These are phyloP conservation scores for Hypericum androsaemum DNA, from an alignment of 345 rosid genomes.

Conservation along the genomic window DNA sequence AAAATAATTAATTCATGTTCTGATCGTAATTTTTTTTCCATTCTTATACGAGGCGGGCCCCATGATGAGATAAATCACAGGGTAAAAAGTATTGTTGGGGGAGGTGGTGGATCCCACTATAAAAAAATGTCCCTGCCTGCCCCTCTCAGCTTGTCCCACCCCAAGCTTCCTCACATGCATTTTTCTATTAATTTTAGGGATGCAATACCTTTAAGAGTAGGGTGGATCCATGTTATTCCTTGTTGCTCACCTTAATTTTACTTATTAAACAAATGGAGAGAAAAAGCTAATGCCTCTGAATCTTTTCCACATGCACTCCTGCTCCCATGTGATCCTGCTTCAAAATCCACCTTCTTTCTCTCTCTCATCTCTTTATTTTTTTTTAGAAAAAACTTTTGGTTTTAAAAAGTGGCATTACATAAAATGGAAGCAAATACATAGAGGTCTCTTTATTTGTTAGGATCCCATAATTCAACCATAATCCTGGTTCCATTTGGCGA, in stretches of 20 bases:
- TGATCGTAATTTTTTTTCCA: too few species aligned
- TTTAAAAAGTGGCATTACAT: too few species aligned
- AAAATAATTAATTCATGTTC: too few species aligned
- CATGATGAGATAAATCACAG: too few species aligned
- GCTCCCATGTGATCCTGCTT: constrained; percentile 69
- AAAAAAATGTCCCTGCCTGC: constrained; percentile 18
- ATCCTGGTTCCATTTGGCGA: too few species aligned
- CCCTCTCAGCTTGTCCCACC: constrained; percentile 47
- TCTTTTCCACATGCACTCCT: constrained; percentile 70
- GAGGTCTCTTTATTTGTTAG: too few species aligned
- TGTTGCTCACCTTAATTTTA: constrained; percentile 24
- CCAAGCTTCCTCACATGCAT: constrained; percentile 58
- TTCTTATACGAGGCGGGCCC: too few species aligned
- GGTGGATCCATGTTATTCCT: constrained; percentile 48
- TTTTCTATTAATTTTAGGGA: constrained; percentile 31
- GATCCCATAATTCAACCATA: too few species aligned
- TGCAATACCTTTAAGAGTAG: constrained; percentile 24
- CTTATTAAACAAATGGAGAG: constrained; percentile 7
- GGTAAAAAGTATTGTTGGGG: constrained; percentile 21
- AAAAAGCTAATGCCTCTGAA: constrained; percentile 34
- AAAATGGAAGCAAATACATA: too few species aligned
- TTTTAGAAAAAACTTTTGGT: too few species aligned
- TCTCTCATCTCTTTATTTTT: constrained; percentile 10
- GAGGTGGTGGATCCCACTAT: neutral
- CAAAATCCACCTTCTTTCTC: constrained; percentile 2